Conservation (phyloP, 495 filamentous ascomycete genomes). For the Pyrenopolyporus hunteri region DNA sequence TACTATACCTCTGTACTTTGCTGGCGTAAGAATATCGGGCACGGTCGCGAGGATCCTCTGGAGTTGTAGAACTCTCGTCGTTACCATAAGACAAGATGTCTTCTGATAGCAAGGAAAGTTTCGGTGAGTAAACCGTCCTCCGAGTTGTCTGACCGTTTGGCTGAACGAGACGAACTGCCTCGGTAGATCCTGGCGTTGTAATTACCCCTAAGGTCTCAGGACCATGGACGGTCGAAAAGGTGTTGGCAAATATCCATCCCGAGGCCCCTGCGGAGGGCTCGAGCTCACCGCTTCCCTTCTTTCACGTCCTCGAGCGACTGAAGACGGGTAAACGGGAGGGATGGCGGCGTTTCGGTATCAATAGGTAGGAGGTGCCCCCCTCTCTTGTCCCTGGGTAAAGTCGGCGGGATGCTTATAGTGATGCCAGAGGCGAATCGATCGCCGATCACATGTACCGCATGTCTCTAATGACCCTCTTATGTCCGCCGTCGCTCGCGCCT, state of each 20-base stretch:
- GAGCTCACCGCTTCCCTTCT: constrained; percentile 82
- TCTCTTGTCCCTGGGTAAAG: background rate
- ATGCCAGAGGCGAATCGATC: constrained; percentile 73
- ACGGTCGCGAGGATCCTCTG: background rate
- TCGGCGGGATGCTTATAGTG: constrained; percentile 3
- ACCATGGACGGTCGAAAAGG: constrained; percentile 59
- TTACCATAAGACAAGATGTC: constrained; percentile 16
- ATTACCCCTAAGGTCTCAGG: constrained; percentile 45
- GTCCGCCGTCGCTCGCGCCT: constrained; percentile 73
- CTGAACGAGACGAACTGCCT: background rate
- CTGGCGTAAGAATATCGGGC: background rate
- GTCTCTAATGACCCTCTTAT: constrained; percentile 94
- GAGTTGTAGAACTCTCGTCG: background rate
- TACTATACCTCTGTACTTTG: background rate
- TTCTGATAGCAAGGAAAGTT: constrained; percentile 28
- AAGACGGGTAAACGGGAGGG: constrained; percentile 97
- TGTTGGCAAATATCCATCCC: constrained; percentile 50
- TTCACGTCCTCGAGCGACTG: constrained; percentile 88
- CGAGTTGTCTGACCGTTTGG: background rate
- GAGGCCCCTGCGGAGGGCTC: constrained; percentile 63
- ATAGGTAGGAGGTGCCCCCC: constrained; percentile 52
- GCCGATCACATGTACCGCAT: constrained; percentile 99
- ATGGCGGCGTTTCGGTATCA: constrained; percentile 86
- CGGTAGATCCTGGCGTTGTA: constrained; percentile 42
- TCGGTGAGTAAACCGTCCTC: constrained; percentile 16